Evolutionary conservation across 495 filamentous ascomycete genomes (phyloP).

Genomic region (Terfezia claveryi): DNA sequence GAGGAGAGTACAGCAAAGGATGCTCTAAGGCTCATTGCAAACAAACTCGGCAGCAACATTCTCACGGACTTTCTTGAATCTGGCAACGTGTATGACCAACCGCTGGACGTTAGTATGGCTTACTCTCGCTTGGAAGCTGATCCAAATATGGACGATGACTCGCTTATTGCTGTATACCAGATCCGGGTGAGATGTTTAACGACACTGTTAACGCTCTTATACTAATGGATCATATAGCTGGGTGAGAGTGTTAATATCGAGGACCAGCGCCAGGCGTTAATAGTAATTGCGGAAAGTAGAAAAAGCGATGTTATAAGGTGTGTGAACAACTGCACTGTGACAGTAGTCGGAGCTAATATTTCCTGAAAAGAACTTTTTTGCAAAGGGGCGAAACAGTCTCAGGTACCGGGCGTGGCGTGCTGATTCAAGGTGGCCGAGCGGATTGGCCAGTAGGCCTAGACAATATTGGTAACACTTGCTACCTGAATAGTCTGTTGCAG

Average conservation of each 20-base stretch:
- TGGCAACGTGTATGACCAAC: conserved; percentile 10
- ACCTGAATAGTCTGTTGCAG: conserved; percentile 88
- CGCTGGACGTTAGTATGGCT: conserved; percentile 10
- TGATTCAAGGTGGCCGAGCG: background rate
- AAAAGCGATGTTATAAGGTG: conserved; percentile 10
- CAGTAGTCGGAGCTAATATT: background rate
- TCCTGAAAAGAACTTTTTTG: background rate
- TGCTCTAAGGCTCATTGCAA: conserved; percentile 14
- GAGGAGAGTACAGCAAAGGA: conserved; percentile 15
- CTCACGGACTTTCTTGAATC: conserved; percentile 12
- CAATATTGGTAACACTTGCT: conserved; percentile 95
- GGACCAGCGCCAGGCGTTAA: conserved; percentile 11
- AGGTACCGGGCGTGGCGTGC: too few relatives aligned
- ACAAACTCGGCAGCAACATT: conserved; percentile 11
- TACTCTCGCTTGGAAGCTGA: conserved; percentile 14
- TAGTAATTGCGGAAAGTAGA: conserved; percentile 10
- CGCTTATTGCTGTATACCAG: conserved; percentile 15
- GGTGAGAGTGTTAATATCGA: conserved; percentile 10
- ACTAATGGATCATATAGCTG: conserved; percentile 3
- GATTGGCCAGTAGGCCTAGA: conserved; percentile 60
- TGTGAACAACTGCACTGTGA: background rate
- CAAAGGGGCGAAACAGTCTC: background rate
- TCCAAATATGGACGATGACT: conserved; percentile 10
- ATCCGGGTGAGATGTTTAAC: conserved; percentile 8
- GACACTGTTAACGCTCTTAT: background rate